A percentile compares a stretch with the other conserved stretches of the same genome.
Conservation (phyloP, 176 grass and related monocot genomes). For the Carex littledalei region DNA sequence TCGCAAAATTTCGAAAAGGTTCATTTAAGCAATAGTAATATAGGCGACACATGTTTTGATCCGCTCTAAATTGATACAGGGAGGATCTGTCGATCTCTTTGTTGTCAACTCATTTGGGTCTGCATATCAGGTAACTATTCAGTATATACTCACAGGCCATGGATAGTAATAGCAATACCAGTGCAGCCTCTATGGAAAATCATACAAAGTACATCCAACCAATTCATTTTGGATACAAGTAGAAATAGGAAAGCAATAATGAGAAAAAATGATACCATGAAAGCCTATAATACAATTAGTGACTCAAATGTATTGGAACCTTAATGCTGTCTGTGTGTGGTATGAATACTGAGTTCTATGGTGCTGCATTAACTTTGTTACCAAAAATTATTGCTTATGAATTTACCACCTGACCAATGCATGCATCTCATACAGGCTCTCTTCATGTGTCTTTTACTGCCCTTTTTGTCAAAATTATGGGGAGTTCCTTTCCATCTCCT, state of each 20-base stretch:
- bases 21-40: neutral
- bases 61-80: constrained; percentile 33
- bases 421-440: constrained; percentile 55
- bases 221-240: neutral
- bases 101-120: constrained; percentile 97
- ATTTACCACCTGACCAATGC: neutral
- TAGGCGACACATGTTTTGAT: neutral
- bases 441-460: constrained; percentile 83
- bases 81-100: constrained; percentile 92
- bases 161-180: neutral
- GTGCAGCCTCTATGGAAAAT: neutral
- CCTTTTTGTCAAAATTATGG: constrained; percentile 96
- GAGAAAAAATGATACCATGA: constrained; percentile 11
- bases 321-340: neutral
- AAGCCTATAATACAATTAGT: neutral
- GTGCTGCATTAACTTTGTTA: neutral
- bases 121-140: constrained; percentile 66
- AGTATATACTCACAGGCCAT: neutral
- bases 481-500: constrained; percentile 79
- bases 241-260: neutral
- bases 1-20: neutral
- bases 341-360: neutral
- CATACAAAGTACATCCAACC: neutral
- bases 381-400: neutral
- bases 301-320: neutral